Evolutionary conservation across 2,329 filamentous ascomycete species (phyloP).

Genomic region (Macrophomina pseudophaseolina): DNA sequence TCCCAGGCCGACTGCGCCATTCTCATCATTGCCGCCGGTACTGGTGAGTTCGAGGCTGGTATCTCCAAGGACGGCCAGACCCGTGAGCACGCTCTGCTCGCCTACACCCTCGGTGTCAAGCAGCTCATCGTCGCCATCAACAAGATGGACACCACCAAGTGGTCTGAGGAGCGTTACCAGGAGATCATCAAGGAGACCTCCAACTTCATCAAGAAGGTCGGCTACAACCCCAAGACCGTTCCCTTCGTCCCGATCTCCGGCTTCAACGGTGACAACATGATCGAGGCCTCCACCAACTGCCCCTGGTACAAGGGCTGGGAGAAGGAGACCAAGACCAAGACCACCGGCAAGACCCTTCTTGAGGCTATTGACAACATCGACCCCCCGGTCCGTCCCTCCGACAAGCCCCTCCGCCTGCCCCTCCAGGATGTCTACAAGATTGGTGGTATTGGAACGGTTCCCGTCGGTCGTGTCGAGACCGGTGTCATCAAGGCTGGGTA

Average conservation of each 20-base stretch:
- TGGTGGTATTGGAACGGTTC: constrained; percentile 99
- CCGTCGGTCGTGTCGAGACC: constrained; percentile 99
- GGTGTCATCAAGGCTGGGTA: constrained; percentile 71
- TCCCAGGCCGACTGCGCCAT: constrained; percentile 99
- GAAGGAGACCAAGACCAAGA: constrained; percentile 95
- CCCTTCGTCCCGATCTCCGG: constrained; percentile 99
- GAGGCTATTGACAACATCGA: constrained; percentile 99
- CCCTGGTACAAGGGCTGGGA: constrained; percentile 99
- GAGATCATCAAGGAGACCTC: constrained; percentile 99
- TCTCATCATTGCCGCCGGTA: constrained; percentile 99
- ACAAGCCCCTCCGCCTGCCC: constrained; percentile 99
- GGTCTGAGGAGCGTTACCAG: constrained; percentile 93
- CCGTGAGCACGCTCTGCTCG: constrained; percentile 99
- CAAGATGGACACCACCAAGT: constrained; percentile 99
- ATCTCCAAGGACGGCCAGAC: constrained; percentile 99
- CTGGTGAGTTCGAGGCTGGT: constrained; percentile 99
- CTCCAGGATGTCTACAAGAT: constrained; percentile 99
- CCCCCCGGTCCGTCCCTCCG: constrained; percentile 86
- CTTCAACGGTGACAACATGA: constrained; percentile 99
- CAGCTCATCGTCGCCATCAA: constrained; percentile 99
- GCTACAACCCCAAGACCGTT: constrained; percentile 99
- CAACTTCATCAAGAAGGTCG: constrained; percentile 99
- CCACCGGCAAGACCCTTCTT: constrained; percentile 94
- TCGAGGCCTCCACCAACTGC: constrained; percentile 85
- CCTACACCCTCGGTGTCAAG: constrained; percentile 99